These are phyloP conservation scores for Eucalyptus regnans DNA, from an alignment of 345 rosid genomes.

Conservation along the genomic window DNA sequence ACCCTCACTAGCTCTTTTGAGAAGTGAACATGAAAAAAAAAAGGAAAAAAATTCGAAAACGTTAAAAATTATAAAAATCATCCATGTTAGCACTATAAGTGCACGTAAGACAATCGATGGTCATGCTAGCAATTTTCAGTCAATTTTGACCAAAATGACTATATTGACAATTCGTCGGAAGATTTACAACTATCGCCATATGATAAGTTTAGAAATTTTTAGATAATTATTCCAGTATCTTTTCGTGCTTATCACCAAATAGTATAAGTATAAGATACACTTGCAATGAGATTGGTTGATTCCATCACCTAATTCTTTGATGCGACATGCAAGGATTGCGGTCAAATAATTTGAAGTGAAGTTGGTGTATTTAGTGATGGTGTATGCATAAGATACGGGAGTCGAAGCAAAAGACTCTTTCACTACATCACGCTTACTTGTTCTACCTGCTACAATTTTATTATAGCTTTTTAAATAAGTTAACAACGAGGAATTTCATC, in stretches of 20 bases:
- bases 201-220: neutral
- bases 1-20: neutral
- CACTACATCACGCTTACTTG: neutral
- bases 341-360: neutral
- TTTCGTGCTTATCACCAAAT: neutral
- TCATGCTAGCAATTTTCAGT: neutral
- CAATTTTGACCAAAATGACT: neutral
- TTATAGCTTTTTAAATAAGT: neutral
- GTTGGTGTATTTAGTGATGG: neutral
- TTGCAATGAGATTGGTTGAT: neutral
- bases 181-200: accelerated
- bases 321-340: neutral
- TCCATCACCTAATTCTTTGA: neutral
- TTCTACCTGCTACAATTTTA: neutral
- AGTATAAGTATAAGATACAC: neutral
- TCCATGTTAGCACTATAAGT: accelerated
- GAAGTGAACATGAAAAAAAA: neutral
- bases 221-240: neutral
- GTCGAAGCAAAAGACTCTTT: neutral
- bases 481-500: neutral
- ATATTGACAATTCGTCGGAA: accelerated
- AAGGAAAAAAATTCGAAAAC: accelerated
- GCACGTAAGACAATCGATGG: accelerated
- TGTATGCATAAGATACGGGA: neutral
- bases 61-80: too few species aligned